Evolutionary conservation across 495 filamentous ascomycete genomes (phyloP).

Genomic region (Penicillium daleae): DNA sequence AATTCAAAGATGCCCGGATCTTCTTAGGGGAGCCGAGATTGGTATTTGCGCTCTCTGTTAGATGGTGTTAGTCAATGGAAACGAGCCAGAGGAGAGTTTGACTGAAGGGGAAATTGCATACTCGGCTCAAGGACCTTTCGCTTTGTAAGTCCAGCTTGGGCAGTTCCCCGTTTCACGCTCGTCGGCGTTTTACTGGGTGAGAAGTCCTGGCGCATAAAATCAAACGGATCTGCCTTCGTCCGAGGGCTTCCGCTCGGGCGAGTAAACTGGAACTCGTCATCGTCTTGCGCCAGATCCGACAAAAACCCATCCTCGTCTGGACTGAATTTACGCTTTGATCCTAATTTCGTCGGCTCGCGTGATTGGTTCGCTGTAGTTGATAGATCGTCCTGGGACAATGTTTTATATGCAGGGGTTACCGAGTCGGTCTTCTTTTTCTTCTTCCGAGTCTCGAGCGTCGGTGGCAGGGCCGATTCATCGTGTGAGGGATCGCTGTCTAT

Average conservation of each 20-base stretch:
- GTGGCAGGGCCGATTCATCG: slow-evolving; percentile 30
- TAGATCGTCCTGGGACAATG: background rate
- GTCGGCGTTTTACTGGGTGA: slow-evolving; percentile 28
- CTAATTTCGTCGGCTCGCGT: slow-evolving; percentile 41
- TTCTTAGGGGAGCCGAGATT: slow-evolving; percentile 41
- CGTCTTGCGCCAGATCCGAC: slow-evolving; percentile 31
- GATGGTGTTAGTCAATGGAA: slow-evolving; percentile 27
- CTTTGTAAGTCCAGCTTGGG: slow-evolving; percentile 24
- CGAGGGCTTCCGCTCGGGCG: slow-evolving; percentile 29
- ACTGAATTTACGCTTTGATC: slow-evolving; percentile 66
- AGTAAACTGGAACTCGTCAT: slow-evolving; percentile 56
- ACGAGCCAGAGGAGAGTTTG: background rate
- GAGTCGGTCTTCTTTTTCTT: slow-evolving; percentile 44
- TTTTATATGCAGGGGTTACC: background rate
- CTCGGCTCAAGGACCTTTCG: slow-evolving; percentile 64
- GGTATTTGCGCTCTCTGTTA: slow-evolving; percentile 57
- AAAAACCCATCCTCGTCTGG: slow-evolving; percentile 51
- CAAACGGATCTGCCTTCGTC: slow-evolving; percentile 10
- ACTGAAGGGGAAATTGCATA: slow-evolving; percentile 38
- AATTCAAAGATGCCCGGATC: slow-evolving; percentile 15
- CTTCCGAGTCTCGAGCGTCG: slow-evolving; percentile 43
- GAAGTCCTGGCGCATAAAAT: slow-evolving; percentile 14
- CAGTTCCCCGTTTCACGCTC: slow-evolving; percentile 23
- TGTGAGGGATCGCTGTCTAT: slow-evolving; percentile 6
- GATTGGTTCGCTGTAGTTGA: slow-evolving; percentile 2